A percentile compares a stretch with the other conserved stretches of the same genome.
Evolutionary conservation across 164 flowering plant genomes (phyloP).

Genomic region (Vitis cinerea): DNA sequence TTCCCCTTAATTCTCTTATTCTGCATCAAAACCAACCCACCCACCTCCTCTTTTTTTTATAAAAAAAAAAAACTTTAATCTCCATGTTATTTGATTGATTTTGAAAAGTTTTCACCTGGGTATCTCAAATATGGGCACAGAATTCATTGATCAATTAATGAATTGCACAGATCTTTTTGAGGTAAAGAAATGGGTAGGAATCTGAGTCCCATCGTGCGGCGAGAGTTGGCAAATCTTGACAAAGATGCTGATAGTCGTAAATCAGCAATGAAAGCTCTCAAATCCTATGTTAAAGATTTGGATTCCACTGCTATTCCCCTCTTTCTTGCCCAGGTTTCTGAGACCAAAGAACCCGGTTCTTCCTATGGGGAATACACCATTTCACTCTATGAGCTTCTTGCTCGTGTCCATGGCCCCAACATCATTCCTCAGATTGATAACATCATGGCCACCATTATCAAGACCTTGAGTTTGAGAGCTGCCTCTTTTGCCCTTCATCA

Average conservation of each 20-base stretch:
- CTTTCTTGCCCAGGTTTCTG: slow-evolving; percentile 86
- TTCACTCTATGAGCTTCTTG: slow-evolving; percentile 86
- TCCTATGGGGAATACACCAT: slow-evolving; percentile 72
- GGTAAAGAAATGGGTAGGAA: slow-evolving; percentile 66
- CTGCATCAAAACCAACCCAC: too few relatives aligned
- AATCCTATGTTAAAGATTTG: slow-evolving; percentile 77
- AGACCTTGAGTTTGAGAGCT: slow-evolving; percentile 75
- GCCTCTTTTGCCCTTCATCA: slow-evolving; percentile 89
- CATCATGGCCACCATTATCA: slow-evolving; percentile 78
- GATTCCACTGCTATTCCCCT: slow-evolving; percentile 75
- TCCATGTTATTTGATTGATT: background rate
- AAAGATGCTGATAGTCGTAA: slow-evolving; percentile 89
- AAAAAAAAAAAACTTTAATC: too few relatives aligned
- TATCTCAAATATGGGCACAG: background rate
- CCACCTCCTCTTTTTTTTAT: too few relatives aligned
- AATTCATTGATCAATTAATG: background rate
- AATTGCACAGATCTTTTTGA: background rate
- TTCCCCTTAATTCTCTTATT: too few relatives aligned
- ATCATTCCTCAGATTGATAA: slow-evolving; percentile 77
- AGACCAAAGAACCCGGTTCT: slow-evolving; percentile 59
- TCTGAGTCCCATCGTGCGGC: slow-evolving; percentile 59
- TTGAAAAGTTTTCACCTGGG: background rate
- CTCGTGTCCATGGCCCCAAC: slow-evolving; percentile 75
- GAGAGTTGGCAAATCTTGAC: slow-evolving; percentile 81
- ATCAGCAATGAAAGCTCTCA: slow-evolving; percentile 88